These are phyloP conservation scores for Dillenia turbinata DNA, from an alignment of 164 flowering plant species.

Conservation along the genomic window DNA sequence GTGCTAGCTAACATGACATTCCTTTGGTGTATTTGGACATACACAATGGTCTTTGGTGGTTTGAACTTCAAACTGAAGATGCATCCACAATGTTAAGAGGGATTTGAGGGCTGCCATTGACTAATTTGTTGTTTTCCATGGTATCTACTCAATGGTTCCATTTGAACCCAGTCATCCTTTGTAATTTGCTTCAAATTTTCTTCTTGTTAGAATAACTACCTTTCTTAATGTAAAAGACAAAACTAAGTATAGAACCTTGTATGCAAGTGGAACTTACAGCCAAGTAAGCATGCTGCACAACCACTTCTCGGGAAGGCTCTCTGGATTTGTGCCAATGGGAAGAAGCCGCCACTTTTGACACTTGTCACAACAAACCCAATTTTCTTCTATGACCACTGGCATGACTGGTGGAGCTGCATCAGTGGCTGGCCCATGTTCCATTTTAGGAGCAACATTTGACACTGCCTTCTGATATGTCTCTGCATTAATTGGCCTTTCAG, in stretches of 20 bases:
- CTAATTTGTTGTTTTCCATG: too few species aligned
- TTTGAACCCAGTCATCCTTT: too few species aligned
- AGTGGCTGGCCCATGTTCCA: conserved; percentile 24
- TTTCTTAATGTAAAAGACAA: not conserved
- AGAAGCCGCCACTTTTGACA: conserved; percentile 91
- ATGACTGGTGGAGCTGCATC: conserved; percentile 34
- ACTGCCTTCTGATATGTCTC: conserved; percentile 21
- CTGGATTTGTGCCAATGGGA: conserved; percentile 60
- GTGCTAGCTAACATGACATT: too few species aligned
- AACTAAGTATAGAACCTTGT: not conserved
- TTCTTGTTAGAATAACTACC: too few species aligned
- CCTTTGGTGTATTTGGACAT: too few species aligned
- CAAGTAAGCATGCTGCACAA: conserved; percentile 83
- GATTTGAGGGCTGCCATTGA: too few species aligned
- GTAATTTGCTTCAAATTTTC: too few species aligned
- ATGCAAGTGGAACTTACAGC: conserved; percentile 69
- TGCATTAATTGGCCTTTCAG: conserved; percentile 20
- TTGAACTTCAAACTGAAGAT: too few species aligned
- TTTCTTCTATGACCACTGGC: conserved; percentile 46
- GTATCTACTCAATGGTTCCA: too few species aligned
- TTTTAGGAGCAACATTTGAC: conserved; percentile 14
- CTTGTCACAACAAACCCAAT: conserved; percentile 88
- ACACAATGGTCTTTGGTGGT: too few species aligned
- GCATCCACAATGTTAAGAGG: too few species aligned
- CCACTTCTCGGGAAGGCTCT: conserved; percentile 83